Conservation (phyloP, 2,329 filamentous ascomycete species). For the Sarocladium brachiariae region DNA sequence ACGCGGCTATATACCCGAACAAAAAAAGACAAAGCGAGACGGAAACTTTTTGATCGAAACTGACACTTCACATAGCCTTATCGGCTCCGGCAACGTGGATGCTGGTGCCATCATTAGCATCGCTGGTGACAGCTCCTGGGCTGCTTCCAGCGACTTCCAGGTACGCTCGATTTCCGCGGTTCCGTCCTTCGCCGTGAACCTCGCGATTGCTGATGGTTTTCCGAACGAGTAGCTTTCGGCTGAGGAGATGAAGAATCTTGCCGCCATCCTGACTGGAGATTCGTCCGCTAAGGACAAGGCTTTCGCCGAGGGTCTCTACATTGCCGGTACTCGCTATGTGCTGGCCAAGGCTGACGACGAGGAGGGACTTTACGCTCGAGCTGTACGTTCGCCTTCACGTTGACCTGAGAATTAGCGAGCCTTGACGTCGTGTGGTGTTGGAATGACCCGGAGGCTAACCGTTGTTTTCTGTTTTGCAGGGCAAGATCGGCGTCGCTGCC, state of each 20-base stretch:
- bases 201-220: neutral
- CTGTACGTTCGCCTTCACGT: constrained; percentile 48
- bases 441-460: neutral
- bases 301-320: constrained; percentile 64
- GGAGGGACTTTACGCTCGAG: constrained; percentile 75
- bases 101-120: constrained; percentile 78
- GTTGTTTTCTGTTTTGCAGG: constrained; percentile 33
- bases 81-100: constrained; percentile 72
- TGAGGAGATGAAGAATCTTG: constrained; percentile 53
- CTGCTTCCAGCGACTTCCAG: constrained; percentile 60
- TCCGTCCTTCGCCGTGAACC: neutral
- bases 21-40: neutral
- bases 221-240: constrained; percentile 26
- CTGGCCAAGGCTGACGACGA: constrained; percentile 64
- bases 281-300: constrained; percentile 54
- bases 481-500: constrained; percentile 72
- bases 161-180: constrained; percentile 41
- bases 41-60: neutral
- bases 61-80: constrained; percentile 50
- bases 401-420: no score
- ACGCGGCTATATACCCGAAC: neutral
- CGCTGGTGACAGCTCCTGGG: constrained; percentile 77
- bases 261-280: constrained; percentile 42
- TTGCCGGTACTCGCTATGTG: constrained; percentile 74
- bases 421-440: no score